Percentiles rank a stretch among this genome's conserved stretches.
These are phyloP conservation scores for Wickerhamiella azymoides DNA, from an alignment of 805 yeast species.

Conservation along the genomic window DNA sequence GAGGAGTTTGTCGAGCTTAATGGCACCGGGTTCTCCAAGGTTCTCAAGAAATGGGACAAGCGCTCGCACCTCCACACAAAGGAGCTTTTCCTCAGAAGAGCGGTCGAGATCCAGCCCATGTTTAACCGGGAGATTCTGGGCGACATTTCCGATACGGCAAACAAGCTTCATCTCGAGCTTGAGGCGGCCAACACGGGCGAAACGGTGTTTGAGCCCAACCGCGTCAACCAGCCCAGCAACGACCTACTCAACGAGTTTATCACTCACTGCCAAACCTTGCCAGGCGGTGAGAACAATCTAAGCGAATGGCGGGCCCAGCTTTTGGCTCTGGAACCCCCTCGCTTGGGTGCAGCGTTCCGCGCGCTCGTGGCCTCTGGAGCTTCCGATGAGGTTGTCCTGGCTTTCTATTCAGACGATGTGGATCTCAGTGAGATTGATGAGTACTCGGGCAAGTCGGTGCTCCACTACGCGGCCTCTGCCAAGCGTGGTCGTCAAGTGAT, in stretches of 20 bases:
- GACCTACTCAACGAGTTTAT: slow-evolving; percentile 61
- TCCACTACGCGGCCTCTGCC: slow-evolving; percentile 42
- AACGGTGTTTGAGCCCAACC: slow-evolving; percentile 20
- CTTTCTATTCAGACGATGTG: slow-evolving; percentile 37
- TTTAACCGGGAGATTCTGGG: slow-evolving; percentile 83
- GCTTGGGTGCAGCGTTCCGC: slow-evolving; percentile 38
- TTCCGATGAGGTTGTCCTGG: slow-evolving; percentile 44
- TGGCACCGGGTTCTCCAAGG: slow-evolving; percentile 92
- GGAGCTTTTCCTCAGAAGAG: slow-evolving; percentile 79
- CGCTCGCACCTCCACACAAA: slow-evolving; percentile 88
- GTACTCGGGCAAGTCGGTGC: slow-evolving; percentile 52
- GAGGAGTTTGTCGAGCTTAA: slow-evolving; percentile 91
- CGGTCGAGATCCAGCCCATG: slow-evolving; percentile 92
- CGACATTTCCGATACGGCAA: slow-evolving; percentile 56
- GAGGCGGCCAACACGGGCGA: slow-evolving; percentile 55
- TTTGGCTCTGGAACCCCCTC: slow-evolving; percentile 1
- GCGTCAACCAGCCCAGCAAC: slow-evolving; percentile 27
- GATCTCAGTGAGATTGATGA: slow-evolving; percentile 58
- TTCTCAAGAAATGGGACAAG: slow-evolving; percentile 95
- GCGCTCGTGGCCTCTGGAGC: slow-evolving; percentile 53
- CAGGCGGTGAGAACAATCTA: slow-evolving; percentile 14
- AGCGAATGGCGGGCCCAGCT: slow-evolving; percentile 32
- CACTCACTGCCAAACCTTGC: slow-evolving; percentile 1
- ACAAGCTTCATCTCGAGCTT: slow-evolving; percentile 44
- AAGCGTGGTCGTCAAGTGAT: slow-evolving; percentile 23